phyloP scores from a whole-genome alignment of 306 rosid species.

The Quillaja saponaria region DNA sequence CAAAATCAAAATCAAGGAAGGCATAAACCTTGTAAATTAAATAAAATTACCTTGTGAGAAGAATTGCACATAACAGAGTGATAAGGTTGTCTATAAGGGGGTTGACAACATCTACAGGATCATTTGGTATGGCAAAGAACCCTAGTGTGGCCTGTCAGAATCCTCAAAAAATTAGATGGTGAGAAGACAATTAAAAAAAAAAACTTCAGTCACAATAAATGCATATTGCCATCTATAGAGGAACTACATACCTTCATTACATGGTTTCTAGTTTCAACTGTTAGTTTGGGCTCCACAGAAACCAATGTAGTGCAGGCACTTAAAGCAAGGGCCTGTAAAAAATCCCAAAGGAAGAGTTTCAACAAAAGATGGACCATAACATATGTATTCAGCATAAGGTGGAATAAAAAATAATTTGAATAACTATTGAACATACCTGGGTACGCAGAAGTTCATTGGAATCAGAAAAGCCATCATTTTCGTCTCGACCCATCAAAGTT shows the following conservation, averaged over 20 bases:
- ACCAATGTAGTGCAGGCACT: slow-evolving; percentile 97
- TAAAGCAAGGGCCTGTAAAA: slow-evolving; percentile 82
- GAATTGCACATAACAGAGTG: slow-evolving; percentile 92
- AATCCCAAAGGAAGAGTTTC: slow-evolving; percentile 15
- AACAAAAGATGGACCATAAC: slow-evolving; percentile 26
- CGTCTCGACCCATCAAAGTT: slow-evolving; percentile 92
- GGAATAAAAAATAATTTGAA: slow-evolving; percentile 20
- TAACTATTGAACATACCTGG: slow-evolving; percentile 59
- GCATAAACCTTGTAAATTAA: slow-evolving; percentile 7
- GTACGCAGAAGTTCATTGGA: slow-evolving; percentile 77
- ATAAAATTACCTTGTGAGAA: slow-evolving; percentile 76
- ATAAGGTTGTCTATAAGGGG: slow-evolving; percentile 85
- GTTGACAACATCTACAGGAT: slow-evolving; percentile 76
- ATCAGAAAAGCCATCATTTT: slow-evolving; percentile 74
- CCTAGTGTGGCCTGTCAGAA: slow-evolving; percentile 91
- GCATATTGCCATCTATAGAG: not conserved
- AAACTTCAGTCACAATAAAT: not conserved
- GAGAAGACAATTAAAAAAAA: not conserved
- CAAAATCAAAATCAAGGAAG: slow-evolving; percentile 21
- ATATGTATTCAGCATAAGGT: slow-evolving; percentile 19
- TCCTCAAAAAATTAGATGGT: slow-evolving; percentile 33
- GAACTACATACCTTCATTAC: slow-evolving; percentile 71
- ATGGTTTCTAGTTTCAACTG: slow-evolving; percentile 86
- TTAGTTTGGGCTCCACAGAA: slow-evolving; percentile 93
- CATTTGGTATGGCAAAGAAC: slow-evolving; percentile 93